Percentiles rank a stretch among this genome's conserved stretches.
These are phyloP conservation scores for Coemansia sp. DNA, from an alignment of 192 early-diverging fungal species.

Conservation along the genomic window DNA sequence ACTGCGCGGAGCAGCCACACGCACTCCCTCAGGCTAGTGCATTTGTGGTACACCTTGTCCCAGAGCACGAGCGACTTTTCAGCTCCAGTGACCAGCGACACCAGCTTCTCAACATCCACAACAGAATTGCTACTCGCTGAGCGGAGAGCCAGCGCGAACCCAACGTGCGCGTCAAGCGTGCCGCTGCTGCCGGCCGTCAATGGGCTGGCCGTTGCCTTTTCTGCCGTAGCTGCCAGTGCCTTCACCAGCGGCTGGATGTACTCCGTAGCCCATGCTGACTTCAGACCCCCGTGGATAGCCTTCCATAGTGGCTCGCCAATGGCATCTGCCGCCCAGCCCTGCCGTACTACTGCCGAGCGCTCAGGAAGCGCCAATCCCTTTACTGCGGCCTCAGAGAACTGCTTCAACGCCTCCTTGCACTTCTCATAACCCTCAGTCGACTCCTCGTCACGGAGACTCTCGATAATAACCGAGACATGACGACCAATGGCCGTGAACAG, in stretches of 20 bases:
- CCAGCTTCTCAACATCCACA: slow-evolving; percentile 17
- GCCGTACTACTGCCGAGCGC: slow-evolving; percentile 62
- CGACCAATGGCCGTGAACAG: slow-evolving; percentile 63
- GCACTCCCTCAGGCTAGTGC: slow-evolving; percentile 63
- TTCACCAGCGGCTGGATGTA: slow-evolving; percentile 48
- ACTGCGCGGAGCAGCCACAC: slow-evolving; percentile 70
- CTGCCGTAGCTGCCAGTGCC: slow-evolving; percentile 56
- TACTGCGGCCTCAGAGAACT: slow-evolving; percentile 53
- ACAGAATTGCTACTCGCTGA: slow-evolving; percentile 13
- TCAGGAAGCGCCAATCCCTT: slow-evolving; percentile 63
- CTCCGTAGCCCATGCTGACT: slow-evolving; percentile 20
- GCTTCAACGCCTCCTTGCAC: slow-evolving; percentile 44
- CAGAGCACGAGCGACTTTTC: slow-evolving; percentile 79
- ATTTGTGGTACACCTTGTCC: slow-evolving; percentile 83
- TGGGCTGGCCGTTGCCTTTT: slow-evolving; percentile 65
- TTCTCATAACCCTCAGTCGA: slow-evolving; percentile 13
- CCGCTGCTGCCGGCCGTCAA: slow-evolving; percentile 59
- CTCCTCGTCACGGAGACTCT: slow-evolving; percentile 9
- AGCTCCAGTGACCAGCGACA: slow-evolving; percentile 42
- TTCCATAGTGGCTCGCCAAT: slow-evolving; percentile 62
- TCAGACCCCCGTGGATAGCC: neutral
- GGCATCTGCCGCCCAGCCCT: slow-evolving; percentile 64
- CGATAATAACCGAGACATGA: slow-evolving; percentile 60
- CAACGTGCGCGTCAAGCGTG: slow-evolving; percentile 67
- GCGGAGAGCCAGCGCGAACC: slow-evolving; percentile 59